These are phyloP conservation scores for Aquilaria yunnanensis DNA, from an alignment of 345 rosid species.

Conservation along the genomic window DNA sequence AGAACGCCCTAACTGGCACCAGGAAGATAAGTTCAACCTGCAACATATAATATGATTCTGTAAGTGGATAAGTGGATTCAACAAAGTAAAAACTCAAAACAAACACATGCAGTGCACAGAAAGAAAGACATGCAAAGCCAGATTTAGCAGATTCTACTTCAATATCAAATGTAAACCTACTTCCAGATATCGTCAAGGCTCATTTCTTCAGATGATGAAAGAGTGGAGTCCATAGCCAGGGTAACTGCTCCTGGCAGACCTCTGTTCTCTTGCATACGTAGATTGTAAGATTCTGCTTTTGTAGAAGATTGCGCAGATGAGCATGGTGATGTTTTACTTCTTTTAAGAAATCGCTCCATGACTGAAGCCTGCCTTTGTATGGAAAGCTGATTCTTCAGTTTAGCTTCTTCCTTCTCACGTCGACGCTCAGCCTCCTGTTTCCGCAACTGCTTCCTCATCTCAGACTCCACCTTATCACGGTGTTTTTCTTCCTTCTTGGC, in stretches of 20 bases:
- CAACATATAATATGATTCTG: constrained; percentile 16
- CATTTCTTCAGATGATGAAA: constrained; percentile 42
- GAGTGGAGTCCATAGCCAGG: constrained; percentile 47
- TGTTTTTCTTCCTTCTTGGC: constrained; percentile 45
- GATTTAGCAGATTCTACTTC: background rate
- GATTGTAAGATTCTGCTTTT: constrained; percentile 17
- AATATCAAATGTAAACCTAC: constrained; percentile 29
- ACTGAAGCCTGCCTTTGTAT: constrained; percentile 83
- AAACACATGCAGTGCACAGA: background rate
- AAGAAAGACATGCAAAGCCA: background rate
- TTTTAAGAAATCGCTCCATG: constrained; percentile 83
- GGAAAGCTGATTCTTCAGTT: constrained; percentile 49
- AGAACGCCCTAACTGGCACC: constrained; percentile 52
- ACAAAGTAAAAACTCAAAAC: background rate
- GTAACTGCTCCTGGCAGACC: constrained; percentile 35
- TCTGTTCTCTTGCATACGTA: constrained; percentile 23
- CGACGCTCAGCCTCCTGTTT: constrained; percentile 78
- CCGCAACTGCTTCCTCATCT: constrained; percentile 45
- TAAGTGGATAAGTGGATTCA: constrained; percentile 14
- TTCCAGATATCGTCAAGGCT: constrained; percentile 43
- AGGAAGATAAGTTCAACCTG: constrained; percentile 69
- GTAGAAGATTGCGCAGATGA: constrained; percentile 27
- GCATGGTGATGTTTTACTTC: constrained; percentile 35
- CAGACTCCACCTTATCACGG: constrained; percentile 59
- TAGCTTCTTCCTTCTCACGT: constrained; percentile 67